Conservation (phyloP, 73 alveolate genomes). For the Blepharisma japonicum region DNA sequence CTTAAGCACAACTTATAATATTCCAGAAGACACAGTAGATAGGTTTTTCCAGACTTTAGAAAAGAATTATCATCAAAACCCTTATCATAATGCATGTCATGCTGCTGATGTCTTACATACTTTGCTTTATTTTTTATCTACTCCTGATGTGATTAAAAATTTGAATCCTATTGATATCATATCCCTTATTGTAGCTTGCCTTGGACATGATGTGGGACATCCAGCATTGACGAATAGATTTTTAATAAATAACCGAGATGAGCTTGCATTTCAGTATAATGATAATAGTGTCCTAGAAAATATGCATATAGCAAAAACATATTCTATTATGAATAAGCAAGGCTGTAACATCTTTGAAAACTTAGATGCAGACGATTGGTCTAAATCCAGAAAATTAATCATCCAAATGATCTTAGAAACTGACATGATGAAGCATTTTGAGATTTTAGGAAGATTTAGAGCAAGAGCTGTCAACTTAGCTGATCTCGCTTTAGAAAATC, state of each 20-base stretch:
- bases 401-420: conserved; percentile 45
- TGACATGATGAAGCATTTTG: conserved; percentile 53
- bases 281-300: conserved; percentile 50
- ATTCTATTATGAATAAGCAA: conserved; percentile 4
- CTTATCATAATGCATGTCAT: conserved; percentile 32
- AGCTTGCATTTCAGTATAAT: conserved; percentile 48
- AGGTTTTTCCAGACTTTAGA: conserved; percentile 23
- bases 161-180: conserved; percentile 34
- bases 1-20: not conserved
- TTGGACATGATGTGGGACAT: conserved; percentile 55
- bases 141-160: conserved; percentile 37
- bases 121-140: conserved; percentile 4
- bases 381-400: conserved; percentile 34
- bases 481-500: not conserved
- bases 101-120: conserved; percentile 25
- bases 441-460: conserved; percentile 37
- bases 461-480: conserved; percentile 18
- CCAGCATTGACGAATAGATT: conserved; percentile 47
- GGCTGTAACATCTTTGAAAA: conserved; percentile 33
- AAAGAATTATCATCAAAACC: conserved; percentile 30
- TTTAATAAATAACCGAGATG: conserved; percentile 38
- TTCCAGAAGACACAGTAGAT: not conserved
- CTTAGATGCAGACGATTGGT: conserved; percentile 42
- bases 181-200: conserved; percentile 43
- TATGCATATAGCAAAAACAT: conserved; percentile 40